Evolutionary conservation across 352 stramenopile species (phyloP), one percentile per base, ranked within the genome.

Genomic region (Pythium phragmiticola): DNA sequence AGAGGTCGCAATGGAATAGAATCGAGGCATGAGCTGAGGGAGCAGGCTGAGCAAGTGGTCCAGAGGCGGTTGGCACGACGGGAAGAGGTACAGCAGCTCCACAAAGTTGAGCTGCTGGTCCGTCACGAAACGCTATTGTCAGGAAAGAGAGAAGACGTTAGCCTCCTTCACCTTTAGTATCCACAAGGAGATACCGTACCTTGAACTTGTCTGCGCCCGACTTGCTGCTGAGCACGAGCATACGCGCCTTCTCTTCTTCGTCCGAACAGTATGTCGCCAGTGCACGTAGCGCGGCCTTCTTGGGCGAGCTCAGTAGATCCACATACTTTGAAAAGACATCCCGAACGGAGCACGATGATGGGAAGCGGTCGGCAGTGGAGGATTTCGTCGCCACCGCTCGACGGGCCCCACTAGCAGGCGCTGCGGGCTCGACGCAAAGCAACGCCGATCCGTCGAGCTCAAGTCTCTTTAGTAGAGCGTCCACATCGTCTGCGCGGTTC

Each of bases 1-100:
- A 47, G 93, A 98, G 6, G 92, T 98, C 37, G 90, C 89, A 36
- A 99, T 89, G 19, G 93, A 98, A 77, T 99, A 99, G 73, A 98
- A 98, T 19, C 96, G 89, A 16, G 96, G 92, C 70, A 96, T 88
- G 21, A 98, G 85, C 28, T 84, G 73, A 2, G 94, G 89, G 7
- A 98, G 63, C 34, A 96, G 68, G 49, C 79, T 89, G 36, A 98
- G 65, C 23, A 98, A 67, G 28, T 84, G 78, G 45, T 96, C 82
- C 4, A 98, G 76, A 34, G 96, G 92, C 3, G 76, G 84, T 34
- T 86, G 77, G 65, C 86, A 97, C 2, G 93, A 98, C n/a, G 92
- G 92, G 68, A 98, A 98, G 8, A 97, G 72, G 52, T 84, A 69
- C 12, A 99, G 69, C 21, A 99, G 60, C 65, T 99, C 95, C 26